A percentile compares a stretch with the other conserved stretches of the same genome.
Conservation (phyloP, 2,329 filamentous ascomycete species). For the Cadophora gregata region DNA sequence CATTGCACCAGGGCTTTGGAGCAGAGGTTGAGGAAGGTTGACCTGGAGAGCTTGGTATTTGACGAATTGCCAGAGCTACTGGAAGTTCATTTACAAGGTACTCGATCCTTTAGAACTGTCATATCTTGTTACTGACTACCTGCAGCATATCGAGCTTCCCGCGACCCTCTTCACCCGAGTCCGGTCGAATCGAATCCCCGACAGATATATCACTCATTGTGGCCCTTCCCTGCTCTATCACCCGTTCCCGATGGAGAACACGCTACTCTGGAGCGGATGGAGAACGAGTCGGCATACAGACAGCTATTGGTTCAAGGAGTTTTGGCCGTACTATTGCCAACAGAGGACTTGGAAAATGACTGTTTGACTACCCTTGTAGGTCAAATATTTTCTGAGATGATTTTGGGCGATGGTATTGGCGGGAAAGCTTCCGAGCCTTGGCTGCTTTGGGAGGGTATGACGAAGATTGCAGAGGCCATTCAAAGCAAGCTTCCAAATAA, state of each 20-base stretch:
- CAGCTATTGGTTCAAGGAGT: slow-evolving; percentile 85
- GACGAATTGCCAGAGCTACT: slow-evolving; percentile 88
- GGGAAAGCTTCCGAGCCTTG: slow-evolving; percentile 85
- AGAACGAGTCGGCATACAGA: slow-evolving; percentile 84
- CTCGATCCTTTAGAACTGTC: slow-evolving; percentile 2
- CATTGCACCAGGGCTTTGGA: slow-evolving; percentile 90
- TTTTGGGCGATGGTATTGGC: slow-evolving; percentile 81
- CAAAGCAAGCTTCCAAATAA: slow-evolving; percentile 45
- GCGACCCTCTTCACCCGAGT: slow-evolving; percentile 60
- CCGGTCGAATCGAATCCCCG: slow-evolving; percentile 67
- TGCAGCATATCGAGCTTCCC: slow-evolving; percentile 75
- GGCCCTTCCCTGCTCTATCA: slow-evolving; percentile 79
- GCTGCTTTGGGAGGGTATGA: slow-evolving; percentile 85
- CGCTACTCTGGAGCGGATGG: slow-evolving; percentile 64
- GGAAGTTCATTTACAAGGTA: slow-evolving; percentile 81
- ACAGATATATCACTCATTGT: slow-evolving; percentile 82
- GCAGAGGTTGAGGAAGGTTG: slow-evolving; percentile 80
- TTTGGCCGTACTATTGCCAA: slow-evolving; percentile 83
- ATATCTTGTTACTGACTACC: slow-evolving; percentile 33
- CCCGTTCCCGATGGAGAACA: slow-evolving; percentile 67
- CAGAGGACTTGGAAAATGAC: slow-evolving; percentile 88
- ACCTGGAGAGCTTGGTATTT: slow-evolving; percentile 81
- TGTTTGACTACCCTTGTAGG: slow-evolving; percentile 83
- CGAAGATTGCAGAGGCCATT: slow-evolving; percentile 66
- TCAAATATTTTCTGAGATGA: slow-evolving; percentile 88